Base-by-base conservation (phyloP, 176 grass and related monocot species). In the Aegilops tauschii region DNA sequence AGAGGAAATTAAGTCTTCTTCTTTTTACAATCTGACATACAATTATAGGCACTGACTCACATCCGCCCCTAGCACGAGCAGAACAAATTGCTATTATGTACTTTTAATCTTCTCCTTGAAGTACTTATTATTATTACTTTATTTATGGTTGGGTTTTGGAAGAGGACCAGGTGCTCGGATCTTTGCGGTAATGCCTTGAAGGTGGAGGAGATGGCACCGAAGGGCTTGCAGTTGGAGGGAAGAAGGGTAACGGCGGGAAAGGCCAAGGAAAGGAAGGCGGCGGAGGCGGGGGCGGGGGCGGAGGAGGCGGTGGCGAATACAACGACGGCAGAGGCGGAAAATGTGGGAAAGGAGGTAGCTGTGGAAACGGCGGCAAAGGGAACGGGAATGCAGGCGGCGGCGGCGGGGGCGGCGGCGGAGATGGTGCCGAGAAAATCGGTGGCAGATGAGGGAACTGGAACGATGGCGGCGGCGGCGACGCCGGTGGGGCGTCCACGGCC, bases 241-340 rank as follows among this genome's bases (percentile, higher is more conserved):
- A 70, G 42, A 91, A 87, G 5, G 89, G 89, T 1, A 92, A 77
- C 17, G 92, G 92, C 13, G 92, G 94, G 74, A 97, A 97, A 6
- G 88, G 83, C 58, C 90, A 96, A 42, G 77, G 83, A 27, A 90
- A 88, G 1, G 67, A 70, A 5, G 93, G 88, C 12, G 89, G 81
- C 3, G 89, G 68, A 12, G 89, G 89, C 1, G 85, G 89, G 0
- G 80, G 89, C 16, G 84, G 84, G 0, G 67, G 80, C 5, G 83
- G 83, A 4, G 86, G 85, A 0, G 91, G 91, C 6, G 91, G 86
- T 0, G 91, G 93, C 0, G 88, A 39, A 18, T 80, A 85, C 4
- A 82, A 3, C 1, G 86, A 84, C 1, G 86, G 83, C 0, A 85
- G 30, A 18, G 89, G 92, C 9, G 86, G 90, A 5, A 91, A 81